Evolutionary conservation across 2,329 filamentous ascomycete genomes (phyloP), one percentile per base, ranked within the genome.

Genomic region (Periconia macrospinosa): DNA sequence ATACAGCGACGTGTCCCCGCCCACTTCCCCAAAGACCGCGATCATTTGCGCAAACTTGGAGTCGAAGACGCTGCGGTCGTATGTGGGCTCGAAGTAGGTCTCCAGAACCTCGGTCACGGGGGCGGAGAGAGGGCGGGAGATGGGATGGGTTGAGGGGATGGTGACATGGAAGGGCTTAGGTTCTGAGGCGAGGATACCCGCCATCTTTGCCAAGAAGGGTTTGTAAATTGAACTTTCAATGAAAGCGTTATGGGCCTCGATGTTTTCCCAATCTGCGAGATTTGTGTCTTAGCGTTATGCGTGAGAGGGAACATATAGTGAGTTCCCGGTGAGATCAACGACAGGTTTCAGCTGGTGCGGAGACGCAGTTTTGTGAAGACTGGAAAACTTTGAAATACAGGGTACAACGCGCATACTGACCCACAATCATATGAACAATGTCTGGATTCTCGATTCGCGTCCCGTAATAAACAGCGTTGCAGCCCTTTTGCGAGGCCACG

Each of bases 91-190:
- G 55, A 82, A 79, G 57, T 77, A 76, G 30, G 80, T 70, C 0
- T 70, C 71, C 10, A 75, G 68, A 30, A 83, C 66, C 61, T 85
- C 82, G 1, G 81, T 82, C 2, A 81, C 70, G 1, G 81, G 79
- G 1, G 75, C 75, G 40, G 74, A 70, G 17, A 67, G 59, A 30
- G 70, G 71, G 2, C 67, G 54, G 0, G 69, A 65, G 14, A 72
- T 57, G 15, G 69, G 60, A 1, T 65, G 20, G 2, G 35, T 40
- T 2, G 58, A 41, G 2, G 63, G 57, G 42, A 78, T 60, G 14
- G 68, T 60, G 50, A 68, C 63, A 61, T 79, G 77, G 47, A 65
- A 58, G 17, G 78, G 57, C 1, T 41, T 40, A 1, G 68, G 63
- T 1, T 55, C 40, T 10, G 60, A 67, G 42, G 54, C 59, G 20